These are phyloP conservation scores for Lepidium africanum DNA, from an alignment of 345 rosid genomes.

Conservation along the genomic window DNA sequence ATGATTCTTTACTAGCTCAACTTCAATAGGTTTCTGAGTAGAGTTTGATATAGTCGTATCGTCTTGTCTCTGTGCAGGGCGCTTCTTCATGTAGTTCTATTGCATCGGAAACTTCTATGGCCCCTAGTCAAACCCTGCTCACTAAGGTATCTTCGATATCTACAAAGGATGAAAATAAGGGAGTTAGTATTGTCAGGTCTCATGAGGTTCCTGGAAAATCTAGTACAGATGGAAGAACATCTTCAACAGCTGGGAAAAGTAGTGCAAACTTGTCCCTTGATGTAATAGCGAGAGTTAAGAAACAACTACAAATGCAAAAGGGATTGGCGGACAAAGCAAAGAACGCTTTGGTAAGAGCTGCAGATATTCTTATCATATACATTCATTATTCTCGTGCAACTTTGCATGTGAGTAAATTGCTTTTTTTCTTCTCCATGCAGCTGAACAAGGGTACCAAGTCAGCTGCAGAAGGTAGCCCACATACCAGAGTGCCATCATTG, in stretches of 20 bases:
- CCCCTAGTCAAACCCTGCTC: conserved; percentile 42
- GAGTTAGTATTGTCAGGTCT: conserved; percentile 95
- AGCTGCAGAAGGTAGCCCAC: conserved; percentile 34
- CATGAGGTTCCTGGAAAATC: conserved; percentile 99
- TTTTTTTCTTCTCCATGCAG: conserved; percentile 34
- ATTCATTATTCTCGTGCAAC: not conserved
- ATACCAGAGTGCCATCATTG: conserved; percentile 20
- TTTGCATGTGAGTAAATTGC: not conserved
- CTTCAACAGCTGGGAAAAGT: conserved; percentile 71
- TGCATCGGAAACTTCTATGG: conserved; percentile 37
- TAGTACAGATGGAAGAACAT: conserved; percentile 92
- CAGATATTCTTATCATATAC: not conserved
- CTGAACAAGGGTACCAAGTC: conserved; percentile 38
- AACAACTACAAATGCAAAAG: conserved; percentile 63
- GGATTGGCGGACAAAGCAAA: conserved; percentile 59
- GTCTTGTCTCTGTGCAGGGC: conserved; percentile 40
- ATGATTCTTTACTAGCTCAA: not conserved
- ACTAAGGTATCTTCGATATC: conserved; percentile 95
- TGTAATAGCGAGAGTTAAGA: conserved; percentile 87
- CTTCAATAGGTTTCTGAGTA: not conserved
- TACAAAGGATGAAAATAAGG: conserved; percentile 98
- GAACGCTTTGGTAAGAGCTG: conserved; percentile 51
- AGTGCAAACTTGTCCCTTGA: conserved; percentile 79
- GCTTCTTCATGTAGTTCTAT: conserved; percentile 30
- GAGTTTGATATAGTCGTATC: not conserved